Percentiles rank a stretch among this genome's conserved stretches.
These are phyloP conservation scores for Chaetomium cochliodes DNA, from an alignment of 495 filamentous ascomycete species.

Conservation along the genomic window DNA sequence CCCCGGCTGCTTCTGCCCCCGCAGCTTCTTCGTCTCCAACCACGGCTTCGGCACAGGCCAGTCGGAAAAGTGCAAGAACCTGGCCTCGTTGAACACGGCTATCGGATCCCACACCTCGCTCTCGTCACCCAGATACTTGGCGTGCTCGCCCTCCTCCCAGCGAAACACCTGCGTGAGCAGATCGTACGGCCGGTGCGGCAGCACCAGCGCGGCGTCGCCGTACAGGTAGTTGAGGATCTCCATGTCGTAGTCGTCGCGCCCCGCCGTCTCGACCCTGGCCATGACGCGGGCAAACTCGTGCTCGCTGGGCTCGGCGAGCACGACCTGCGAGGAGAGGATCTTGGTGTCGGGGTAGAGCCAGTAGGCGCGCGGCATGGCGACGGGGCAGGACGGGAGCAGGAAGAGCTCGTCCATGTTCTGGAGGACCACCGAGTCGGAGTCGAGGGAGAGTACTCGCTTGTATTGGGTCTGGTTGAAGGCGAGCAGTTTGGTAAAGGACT, in stretches of 20 bases:
- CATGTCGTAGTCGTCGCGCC: constrained; percentile 61
- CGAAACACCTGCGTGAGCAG: constrained; percentile 73
- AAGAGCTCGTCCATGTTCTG: constrained; percentile 72
- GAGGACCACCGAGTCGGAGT: constrained; percentile 65
- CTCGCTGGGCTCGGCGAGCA: constrained; percentile 64
- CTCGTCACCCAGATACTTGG: constrained; percentile 59
- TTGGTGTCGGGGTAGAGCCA: constrained; percentile 59
- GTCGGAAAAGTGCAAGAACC: constrained; percentile 78
- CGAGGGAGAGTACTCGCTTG: constrained; percentile 64
- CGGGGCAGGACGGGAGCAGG: constrained; percentile 57
- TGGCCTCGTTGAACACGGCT: constrained; percentile 61
- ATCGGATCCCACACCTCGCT: constrained; percentile 68
- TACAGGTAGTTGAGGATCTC: constrained; percentile 74
- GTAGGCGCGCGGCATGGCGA: constrained; percentile 72
- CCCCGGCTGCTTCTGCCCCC: constrained; percentile 59
- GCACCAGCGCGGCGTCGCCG: constrained; percentile 61
- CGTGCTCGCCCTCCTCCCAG: constrained; percentile 48
- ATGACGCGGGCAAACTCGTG: constrained; percentile 55
- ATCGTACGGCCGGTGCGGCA: constrained; percentile 73
- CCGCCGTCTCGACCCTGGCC: constrained; percentile 44
- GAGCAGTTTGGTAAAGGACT: constrained; percentile 65
- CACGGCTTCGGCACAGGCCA: constrained; percentile 81
- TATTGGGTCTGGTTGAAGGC: constrained; percentile 71
- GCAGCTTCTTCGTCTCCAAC: constrained; percentile 58
- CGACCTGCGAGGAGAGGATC: constrained; percentile 59